Percentiles rank a stretch among this genome's conserved stretches.
These are phyloP conservation scores for Fragaria ananassa DNA, from an alignment of 306 rosid species.

Conservation along the genomic window DNA sequence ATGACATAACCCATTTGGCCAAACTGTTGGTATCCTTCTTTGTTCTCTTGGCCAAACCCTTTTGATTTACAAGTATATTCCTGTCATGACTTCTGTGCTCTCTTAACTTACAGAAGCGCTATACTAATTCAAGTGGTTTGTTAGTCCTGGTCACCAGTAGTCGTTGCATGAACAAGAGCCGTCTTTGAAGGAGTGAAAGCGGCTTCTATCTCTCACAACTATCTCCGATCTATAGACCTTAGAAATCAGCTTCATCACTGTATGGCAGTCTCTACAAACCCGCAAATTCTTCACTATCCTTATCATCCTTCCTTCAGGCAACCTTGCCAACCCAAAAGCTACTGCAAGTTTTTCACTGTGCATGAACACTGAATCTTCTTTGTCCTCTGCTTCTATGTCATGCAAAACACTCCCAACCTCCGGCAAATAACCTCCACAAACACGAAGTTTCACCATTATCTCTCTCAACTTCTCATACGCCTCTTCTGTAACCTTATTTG, in stretches of 20 bases:
- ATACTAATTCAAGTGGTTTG: not conserved
- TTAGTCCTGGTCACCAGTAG: constrained; percentile 50
- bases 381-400: constrained; percentile 84
- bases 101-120: not conserved
- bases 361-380: constrained; percentile 64
- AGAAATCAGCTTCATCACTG: constrained; percentile 76
- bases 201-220: constrained; percentile 75
- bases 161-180: constrained; percentile 80
- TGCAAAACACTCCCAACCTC: constrained; percentile 67
- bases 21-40: not conserved
- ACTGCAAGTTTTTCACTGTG: constrained; percentile 90
- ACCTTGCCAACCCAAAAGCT: constrained; percentile 74
- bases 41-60: not conserved
- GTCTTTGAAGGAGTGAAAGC: constrained; percentile 68
- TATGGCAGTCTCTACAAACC: constrained; percentile 78
- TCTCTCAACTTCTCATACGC: constrained; percentile 63
- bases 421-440: constrained; percentile 57
- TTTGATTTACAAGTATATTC: not conserved
- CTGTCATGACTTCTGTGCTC: not conserved
- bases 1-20: not conserved
- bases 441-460: constrained; percentile 58
- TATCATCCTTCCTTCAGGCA: constrained; percentile 46
- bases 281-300: constrained; percentile 78
- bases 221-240: constrained; percentile 63
- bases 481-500: constrained; percentile 47